Base-by-base conservation (phyloP, 2,329 filamentous ascomycete genomes). In the Cytospora piceicola region DNA sequence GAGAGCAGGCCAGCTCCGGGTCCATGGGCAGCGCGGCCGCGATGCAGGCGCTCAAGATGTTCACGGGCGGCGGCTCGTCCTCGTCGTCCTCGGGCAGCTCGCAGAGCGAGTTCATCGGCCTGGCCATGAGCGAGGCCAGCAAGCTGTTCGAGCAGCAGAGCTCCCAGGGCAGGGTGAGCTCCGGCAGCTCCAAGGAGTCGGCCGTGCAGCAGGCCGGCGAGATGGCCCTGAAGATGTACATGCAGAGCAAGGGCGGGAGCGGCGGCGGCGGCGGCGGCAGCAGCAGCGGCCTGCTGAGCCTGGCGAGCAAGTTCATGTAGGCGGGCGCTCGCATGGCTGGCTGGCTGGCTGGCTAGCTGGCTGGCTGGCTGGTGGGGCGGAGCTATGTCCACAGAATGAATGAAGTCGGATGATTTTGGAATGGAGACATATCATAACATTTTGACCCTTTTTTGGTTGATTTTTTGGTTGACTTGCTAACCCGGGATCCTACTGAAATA, bases 181-280 rank as follows among this genome's bases (percentile, higher is more conserved):
- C 82, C 29, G 83, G 84, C 30, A 85, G 90, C 6, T 90, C 86
- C 78, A 97, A 97, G 85, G 88, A 97, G 78, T 88, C 88, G 57
- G 92, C 88, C 58, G 81, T 97, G 56, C 88, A 90, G 75, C 82
- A 88, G 76, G 94, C 94, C 3, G 93, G 88, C 1, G 89, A 96
- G 83, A 90, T 92, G 85, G 94, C 93, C 3, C 77, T 97, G 72
- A 93, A 96, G 85, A 90, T 97, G 87, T 97, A 94, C 77, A 80
- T 96, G 81, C 94, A 96, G 85, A 88, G 85, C 71, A 84, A 93
- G 75, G 51, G 17, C 17, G 34, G 51, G 11, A 84, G 84, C 24
- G 77, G 82, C 69, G 79, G 82, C 42, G 76, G 79, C n/a, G 73
- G 77, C 29, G 68, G 71, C 15, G 69, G 71, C n/a, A 75, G 82